Evolutionary conservation across 2,329 filamentous ascomycete species (phyloP), one percentile per base, ranked within the genome.

Genomic region (Paracamarosporium sp.): DNA sequence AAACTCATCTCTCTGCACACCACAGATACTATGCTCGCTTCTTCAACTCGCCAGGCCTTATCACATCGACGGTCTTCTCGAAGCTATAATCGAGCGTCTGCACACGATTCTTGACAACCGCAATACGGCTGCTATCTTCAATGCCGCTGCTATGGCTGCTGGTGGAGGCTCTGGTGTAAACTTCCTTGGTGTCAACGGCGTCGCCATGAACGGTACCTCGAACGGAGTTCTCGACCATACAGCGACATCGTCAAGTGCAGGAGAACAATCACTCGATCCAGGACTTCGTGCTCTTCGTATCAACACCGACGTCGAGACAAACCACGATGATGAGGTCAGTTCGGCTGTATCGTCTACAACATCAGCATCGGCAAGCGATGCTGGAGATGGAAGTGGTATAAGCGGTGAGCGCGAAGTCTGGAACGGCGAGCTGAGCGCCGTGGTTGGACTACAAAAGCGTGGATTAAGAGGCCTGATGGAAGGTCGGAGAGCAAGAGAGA

Each of bases 81-180:
- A 99, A 79, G 92, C 92, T 0, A 92, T 96, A 1, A 92, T 98
- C 9, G 93, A 98, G 76, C 87, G 94, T 7, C 83, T 99, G 0
- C 95, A 99, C 70, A 85, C 91, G 28, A 86, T 96, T 0, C 86
- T 99, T 4, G 95, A 99, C 74, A 95, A 92, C 46, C 86, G 94
- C 45, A 99, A 98, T 66, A 94, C 95, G 0, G 95, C 95, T 0
- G 95, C 95, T 5, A 93, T 99, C 0, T 99, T 99, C 82, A 99
- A 99, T 65, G 95, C 95, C 0, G 95, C 94, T 0, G 95, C 95
- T 52, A 98, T 98, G 95, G 95, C 93, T 0, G 95, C 95, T 1
- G 95, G 95, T 11, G 93, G 95, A 25, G 95, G 95, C 0, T 87
- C 93, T 46, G 91, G 91, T 46, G 91, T 94, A 27, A 88, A 90